A percentile compares a stretch with the other conserved stretches of the same genome.
Conservation (phyloP, 306 rosid genomes). For the Inga oerstediana region DNA sequence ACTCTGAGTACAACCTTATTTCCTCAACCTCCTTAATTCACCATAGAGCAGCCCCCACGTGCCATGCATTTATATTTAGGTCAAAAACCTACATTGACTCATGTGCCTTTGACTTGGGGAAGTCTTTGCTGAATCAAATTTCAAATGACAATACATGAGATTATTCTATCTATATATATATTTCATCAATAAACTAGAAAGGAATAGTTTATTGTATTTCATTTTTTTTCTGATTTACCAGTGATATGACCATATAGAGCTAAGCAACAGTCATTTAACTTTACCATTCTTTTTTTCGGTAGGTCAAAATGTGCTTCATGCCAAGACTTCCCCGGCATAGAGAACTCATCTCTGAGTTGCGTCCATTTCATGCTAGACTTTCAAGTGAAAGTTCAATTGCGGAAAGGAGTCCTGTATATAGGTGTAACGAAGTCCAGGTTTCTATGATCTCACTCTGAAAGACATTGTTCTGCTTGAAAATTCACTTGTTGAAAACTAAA, state of each 20-base stretch:
- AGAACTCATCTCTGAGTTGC: slow-evolving; percentile 65
- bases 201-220: neutral
- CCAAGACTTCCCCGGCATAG: slow-evolving; percentile 80
- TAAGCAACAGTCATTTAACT: neutral
- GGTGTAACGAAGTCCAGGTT: slow-evolving; percentile 91
- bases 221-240: too few species aligned
- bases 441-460: slow-evolving; percentile 35
- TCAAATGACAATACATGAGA: neutral
- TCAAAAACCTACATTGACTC: neutral
- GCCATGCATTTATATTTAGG: neutral
- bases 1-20: neutral
- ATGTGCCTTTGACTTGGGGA: neutral
- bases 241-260: too few species aligned
- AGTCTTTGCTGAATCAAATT: neutral
- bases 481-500: slow-evolving; percentile 12
- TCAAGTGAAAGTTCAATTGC: slow-evolving; percentile 57
- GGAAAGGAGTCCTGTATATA: slow-evolving; percentile 70
- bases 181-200: slow-evolving; percentile 13
- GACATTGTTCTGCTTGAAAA: slow-evolving; percentile 12
- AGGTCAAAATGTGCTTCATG: slow-evolving; percentile 70
- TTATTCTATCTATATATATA: neutral
- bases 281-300: slow-evolving; percentile 26
- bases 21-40: neutral
- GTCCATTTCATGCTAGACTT: slow-evolving; percentile 75
- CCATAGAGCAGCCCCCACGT: neutral